Conservation (phyloP, 108 stramenopile species). For the Nannochloropsis gaditana region DNA sequence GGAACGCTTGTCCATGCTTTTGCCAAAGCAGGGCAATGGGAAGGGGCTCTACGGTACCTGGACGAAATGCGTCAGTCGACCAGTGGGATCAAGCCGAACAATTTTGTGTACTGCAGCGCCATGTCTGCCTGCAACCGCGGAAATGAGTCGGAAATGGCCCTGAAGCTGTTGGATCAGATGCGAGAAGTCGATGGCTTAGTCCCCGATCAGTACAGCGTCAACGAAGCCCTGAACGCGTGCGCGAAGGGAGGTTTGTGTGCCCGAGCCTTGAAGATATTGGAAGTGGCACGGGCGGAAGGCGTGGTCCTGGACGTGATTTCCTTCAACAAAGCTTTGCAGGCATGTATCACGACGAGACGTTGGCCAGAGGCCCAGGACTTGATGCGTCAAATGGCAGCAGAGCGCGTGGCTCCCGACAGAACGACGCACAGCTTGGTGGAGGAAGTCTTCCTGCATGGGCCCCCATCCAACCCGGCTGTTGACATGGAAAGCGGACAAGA, state of each 20-base stretch:
- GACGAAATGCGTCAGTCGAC: background rate
- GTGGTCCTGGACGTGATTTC: background rate
- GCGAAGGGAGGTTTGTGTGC: background rate
- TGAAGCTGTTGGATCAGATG: background rate
- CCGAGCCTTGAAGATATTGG: background rate
- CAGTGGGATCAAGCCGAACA: background rate
- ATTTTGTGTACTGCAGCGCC: slow-evolving; percentile 18
- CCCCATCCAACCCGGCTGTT: background rate
- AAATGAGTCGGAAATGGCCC: background rate
- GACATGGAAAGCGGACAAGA: too few species aligned
- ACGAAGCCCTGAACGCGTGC: background rate
- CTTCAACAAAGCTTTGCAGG: background rate
- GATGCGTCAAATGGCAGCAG: background rate
- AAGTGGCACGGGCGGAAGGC: background rate
- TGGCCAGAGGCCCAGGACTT: slow-evolving; percentile 2
- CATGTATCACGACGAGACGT: background rate
- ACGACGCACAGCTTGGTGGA: slow-evolving; percentile 4
- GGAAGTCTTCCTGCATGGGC: background rate
- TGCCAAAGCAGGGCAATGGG: background rate
- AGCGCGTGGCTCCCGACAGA: background rate
- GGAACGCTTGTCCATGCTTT: background rate
- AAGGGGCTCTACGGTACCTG: background rate
- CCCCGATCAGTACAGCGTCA: background rate
- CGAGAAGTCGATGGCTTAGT: background rate
- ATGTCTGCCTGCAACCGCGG: slow-evolving; percentile 16